Percentiles rank a stretch among this genome's conserved stretches.
Evolutionary conservation across 2,329 filamentous ascomycete genomes (phyloP).

Genomic region (Fusarium setosum): DNA sequence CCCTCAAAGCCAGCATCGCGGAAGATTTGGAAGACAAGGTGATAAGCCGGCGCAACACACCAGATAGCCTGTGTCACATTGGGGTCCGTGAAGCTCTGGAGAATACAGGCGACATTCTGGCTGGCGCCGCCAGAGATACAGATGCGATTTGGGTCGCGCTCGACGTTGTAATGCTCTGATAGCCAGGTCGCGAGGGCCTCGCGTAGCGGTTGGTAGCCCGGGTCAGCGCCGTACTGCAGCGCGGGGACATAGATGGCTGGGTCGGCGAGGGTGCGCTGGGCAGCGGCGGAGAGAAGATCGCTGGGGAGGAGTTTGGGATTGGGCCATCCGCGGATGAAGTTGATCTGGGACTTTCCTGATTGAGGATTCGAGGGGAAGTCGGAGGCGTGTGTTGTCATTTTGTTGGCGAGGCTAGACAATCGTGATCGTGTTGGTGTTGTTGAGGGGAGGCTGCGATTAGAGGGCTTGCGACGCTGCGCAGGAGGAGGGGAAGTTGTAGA

Average conservation of each 20-base stretch:
- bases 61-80: slow-evolving; percentile 79
- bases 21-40: slow-evolving; percentile 87
- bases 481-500: background rate
- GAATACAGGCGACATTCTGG: slow-evolving; percentile 81
- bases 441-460: slow-evolving; percentile 10
- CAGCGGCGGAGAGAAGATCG: slow-evolving; percentile 68
- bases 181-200: slow-evolving; percentile 78
- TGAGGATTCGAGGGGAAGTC: slow-evolving; percentile 32
- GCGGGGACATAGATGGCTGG: slow-evolving; percentile 68
- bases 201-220: slow-evolving; percentile 78
- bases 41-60: slow-evolving; percentile 86
- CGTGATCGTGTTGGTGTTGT: slow-evolving; percentile 13
- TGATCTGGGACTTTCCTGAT: slow-evolving; percentile 61
- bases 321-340: slow-evolving; percentile 78
- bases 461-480: background rate
- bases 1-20: slow-evolving; percentile 80
- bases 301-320: slow-evolving; percentile 72
- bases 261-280: slow-evolving; percentile 70
- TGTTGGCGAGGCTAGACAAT: background rate
- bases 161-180: slow-evolving; percentile 65
- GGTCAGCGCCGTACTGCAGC: slow-evolving; percentile 84
- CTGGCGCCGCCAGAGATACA: slow-evolving; percentile 88
- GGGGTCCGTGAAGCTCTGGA: slow-evolving; percentile 86
- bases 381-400: slow-evolving; percentile 22
- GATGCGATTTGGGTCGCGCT: slow-evolving; percentile 67